A percentile compares a stretch with the other conserved stretches of the same genome.
phyloP scores from a whole-genome alignment of 2,329 filamentous ascomycete species.

The Macroventuria anomochaeta region DNA sequence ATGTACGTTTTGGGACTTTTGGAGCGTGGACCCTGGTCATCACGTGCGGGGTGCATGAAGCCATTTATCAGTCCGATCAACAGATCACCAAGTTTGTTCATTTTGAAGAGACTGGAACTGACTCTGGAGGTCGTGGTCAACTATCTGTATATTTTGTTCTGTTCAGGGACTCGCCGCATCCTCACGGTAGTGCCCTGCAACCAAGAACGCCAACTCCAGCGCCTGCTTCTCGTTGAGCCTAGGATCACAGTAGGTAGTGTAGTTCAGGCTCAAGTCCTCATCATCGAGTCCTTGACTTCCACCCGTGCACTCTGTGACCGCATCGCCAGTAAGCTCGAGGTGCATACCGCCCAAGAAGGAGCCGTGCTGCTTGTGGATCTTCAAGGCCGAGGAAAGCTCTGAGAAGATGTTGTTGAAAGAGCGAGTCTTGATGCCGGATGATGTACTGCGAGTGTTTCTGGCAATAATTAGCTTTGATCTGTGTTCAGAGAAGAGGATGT shows the following conservation, averaged over 20 bases:
- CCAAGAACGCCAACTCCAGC: conserved; percentile 89
- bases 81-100: not conserved
- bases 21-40: conserved; percentile 4
- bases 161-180: conserved; percentile 32
- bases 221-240: conserved; percentile 97
- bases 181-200: conserved; percentile 78
- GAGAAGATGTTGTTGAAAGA: conserved; percentile 88
- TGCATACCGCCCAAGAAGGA: conserved; percentile 94
- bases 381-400: conserved; percentile 82
- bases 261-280: conserved; percentile 86
- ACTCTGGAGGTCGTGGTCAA: not conserved
- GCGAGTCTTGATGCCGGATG: conserved; percentile 85
- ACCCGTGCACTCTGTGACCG: conserved; percentile 93
- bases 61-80: conserved; percentile 4
- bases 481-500: not conserved
- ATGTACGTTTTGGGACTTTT: conserved; percentile 13
- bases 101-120: not conserved
- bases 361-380: conserved; percentile 81
- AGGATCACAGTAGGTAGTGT: conserved; percentile 96
- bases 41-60: conserved; percentile 8
- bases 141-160: not conserved
- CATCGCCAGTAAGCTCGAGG: conserved; percentile 92
- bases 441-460: conserved; percentile 68
- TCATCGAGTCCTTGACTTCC: conserved; percentile 87
- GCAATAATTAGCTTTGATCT: conserved; percentile 12